Evolutionary conservation across 1,139 yeast genomes (phyloP), one percentile per base, ranked within the genome.

Genomic region (Lodderomyces metapsilosis): DNA sequence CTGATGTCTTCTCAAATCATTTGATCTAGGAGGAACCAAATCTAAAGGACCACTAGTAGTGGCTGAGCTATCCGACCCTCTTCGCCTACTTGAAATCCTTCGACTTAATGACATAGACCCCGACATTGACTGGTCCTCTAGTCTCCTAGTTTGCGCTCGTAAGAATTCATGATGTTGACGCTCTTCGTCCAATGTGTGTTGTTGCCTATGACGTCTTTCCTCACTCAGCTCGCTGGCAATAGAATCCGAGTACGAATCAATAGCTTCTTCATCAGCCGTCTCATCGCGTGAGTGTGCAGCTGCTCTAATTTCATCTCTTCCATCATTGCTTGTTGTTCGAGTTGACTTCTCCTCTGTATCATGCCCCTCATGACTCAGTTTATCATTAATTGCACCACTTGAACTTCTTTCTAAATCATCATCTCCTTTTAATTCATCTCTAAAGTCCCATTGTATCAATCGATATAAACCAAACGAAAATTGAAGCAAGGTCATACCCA

Each of bases 381-480:
- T 28, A 13, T 15, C 15, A 4, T 31, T 32, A 11, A 24, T 20
- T 17, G 33, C 40, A 11, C 36, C 47, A 15, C 34, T 20, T 5
- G 41, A 15, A 24, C 32, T 28, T 15, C 32, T 28, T 28, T 40
- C 46, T 23, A 31, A 35, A 11, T 38, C 44, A 5, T 36, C 36
- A 4, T 32, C 36, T 11, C 36, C 39, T 8, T 41, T 36, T 25
- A 51, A 42, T 38, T 54, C 56, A 21, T 53, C 72, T 38, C 72
- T 64, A 54, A 88, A 85, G 58, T 89, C 96, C 62, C 78, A 65
- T 40, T 80, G 84, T n/a, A 88, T 73, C 43, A 88, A 61, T 45
- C 80, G 70, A 59, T 80, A 84, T 3, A 89, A 77, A 2, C 96
- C 96, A 34, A 84, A 60, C 50, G 86, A 84, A 63, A 89, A 91